Evolutionary conservation across 257 asterid genomes (phyloP), one percentile per base, ranked within the genome.

Genomic region (Salvia hispanica): DNA sequence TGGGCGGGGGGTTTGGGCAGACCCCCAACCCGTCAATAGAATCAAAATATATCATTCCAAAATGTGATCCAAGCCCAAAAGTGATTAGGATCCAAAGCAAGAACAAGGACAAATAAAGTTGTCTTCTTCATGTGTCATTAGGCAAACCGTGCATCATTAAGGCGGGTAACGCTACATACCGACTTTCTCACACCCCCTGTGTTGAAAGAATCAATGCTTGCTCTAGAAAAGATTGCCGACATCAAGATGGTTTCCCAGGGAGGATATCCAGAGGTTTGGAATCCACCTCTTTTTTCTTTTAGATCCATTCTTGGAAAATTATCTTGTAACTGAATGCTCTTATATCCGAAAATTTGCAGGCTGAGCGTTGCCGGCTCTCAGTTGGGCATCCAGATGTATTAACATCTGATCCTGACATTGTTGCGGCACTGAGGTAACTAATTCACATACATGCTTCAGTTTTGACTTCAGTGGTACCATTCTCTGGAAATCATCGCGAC

Each of bases 321-420:
- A 42, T 70, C 44, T 64, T 64, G 53, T 55, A 18, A 7, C n/a
- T 61, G 42, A 52, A 58, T 43, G 25, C 31, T 14, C 43, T 66
- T 36, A 2, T 39, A 54, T 67, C 53, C 28, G 15, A 69, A 11
- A 21, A 4, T 65, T 36, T 69, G 6, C 62, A 93, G 99, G 99
- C 97, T 74, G 96, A 91, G 82, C 85, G 95, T 33, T 81, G 96
- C 76, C 96, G 97, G 28, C 95, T 94, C 67, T 87, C 97, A 71
- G 77, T 94, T 65, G 99, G 97, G 64, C 95, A 88, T 86, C 78
- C 96, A 1, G 95, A 91, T 37, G 58, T 77, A 46, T 79, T 85
- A 77, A 78, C 84, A 67, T 84, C 78, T 66, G 90, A 91, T 78
- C 97, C 95, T 10, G 93, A 86, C 79, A 76, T 80, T 79, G 82